Conservation (phyloP, 345 rosid genomes). For the Carallia pectinifolia region DNA sequence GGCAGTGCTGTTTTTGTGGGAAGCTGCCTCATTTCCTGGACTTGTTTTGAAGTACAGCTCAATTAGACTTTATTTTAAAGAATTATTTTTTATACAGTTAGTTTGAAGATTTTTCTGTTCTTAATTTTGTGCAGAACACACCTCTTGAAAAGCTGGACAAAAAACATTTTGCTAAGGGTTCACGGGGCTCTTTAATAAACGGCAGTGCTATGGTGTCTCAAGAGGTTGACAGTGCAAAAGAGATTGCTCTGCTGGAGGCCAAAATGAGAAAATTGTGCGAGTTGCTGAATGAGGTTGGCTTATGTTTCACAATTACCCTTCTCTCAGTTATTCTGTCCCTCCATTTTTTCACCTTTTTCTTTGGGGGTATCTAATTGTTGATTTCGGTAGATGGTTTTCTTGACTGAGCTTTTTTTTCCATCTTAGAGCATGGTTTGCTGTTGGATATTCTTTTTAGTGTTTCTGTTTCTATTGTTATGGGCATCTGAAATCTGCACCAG, state of each 20-base stretch:
- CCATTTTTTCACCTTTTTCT: background rate
- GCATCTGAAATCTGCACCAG: background rate
- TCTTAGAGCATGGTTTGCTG: background rate
- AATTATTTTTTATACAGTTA: background rate
- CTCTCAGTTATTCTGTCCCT: slow-evolving; percentile 3
- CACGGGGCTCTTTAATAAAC: slow-evolving; percentile 49
- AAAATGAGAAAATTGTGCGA: slow-evolving; percentile 68
- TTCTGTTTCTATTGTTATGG: background rate
- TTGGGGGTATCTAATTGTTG: no score
- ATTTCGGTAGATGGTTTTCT: no score
- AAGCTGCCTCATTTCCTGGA: background rate
- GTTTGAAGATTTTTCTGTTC: slow-evolving; percentile 6
- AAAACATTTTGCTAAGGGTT: slow-evolving; percentile 83
- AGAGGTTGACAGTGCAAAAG: slow-evolving; percentile 51
- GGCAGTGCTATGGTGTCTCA: slow-evolving; percentile 43
- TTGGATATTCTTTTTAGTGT: background rate
- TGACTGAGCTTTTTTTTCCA: background rate
- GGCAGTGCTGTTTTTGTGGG: slow-evolving; percentile 1
- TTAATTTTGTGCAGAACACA: slow-evolving; percentile 52
- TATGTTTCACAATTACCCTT: background rate
- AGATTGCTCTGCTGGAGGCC: slow-evolving; percentile 71
- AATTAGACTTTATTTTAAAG: background rate
- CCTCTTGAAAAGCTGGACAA: slow-evolving; percentile 80
- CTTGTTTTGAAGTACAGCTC: background rate
- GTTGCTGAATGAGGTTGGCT: slow-evolving; percentile 71